Conservation (phyloP, 495 filamentous ascomycete species). For the Aspergillus cavernicola region DNA sequence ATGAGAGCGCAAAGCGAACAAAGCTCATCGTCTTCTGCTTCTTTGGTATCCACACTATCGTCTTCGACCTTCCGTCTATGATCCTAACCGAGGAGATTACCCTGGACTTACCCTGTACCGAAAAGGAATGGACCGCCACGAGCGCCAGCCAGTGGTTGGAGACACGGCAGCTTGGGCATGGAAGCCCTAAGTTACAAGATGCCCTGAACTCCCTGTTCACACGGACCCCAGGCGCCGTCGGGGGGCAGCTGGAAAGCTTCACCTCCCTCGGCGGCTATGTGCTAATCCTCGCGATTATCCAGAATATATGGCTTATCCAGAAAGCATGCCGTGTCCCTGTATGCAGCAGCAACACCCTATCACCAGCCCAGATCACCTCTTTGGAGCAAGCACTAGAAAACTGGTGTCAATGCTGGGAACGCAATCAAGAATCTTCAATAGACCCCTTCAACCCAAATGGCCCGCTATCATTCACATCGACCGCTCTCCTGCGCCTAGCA, state of each 20-base stretch:
- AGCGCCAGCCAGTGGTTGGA: slow-evolving; percentile 26
- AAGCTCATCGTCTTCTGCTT: slow-evolving; percentile 48
- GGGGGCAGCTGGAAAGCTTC: slow-evolving; percentile 26
- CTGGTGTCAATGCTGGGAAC: slow-evolving; percentile 63
- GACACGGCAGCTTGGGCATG: slow-evolving; percentile 23
- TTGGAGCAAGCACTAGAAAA: slow-evolving; percentile 56
- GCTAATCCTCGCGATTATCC: slow-evolving; percentile 64
- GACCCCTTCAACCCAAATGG: slow-evolving; percentile 52
- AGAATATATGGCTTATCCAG: slow-evolving; percentile 65
- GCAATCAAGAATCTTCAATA: slow-evolving; percentile 48
- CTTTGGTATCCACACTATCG: slow-evolving; percentile 48
- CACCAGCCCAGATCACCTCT: slow-evolving; percentile 51
- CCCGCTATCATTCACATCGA: slow-evolving; percentile 63
- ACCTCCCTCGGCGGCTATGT: slow-evolving; percentile 65
- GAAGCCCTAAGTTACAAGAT: slow-evolving; percentile 34
- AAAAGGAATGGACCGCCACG: slow-evolving; percentile 37
- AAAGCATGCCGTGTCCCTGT: slow-evolving; percentile 48
- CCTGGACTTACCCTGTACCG: slow-evolving; percentile 54
- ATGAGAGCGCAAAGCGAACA: slow-evolving; percentile 43
- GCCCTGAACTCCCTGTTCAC: slow-evolving; percentile 30
- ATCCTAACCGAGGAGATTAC: slow-evolving; percentile 62
- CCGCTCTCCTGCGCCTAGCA: slow-evolving; percentile 60
- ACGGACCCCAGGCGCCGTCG: slow-evolving; percentile 14
- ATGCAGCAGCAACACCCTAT: slow-evolving; percentile 44
- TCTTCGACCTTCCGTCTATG: slow-evolving; percentile 47